Evolutionary conservation across 2,329 filamentous ascomycete species (phyloP), one percentile per base, ranked within the genome.

Genomic region (Alternaria sp.): DNA sequence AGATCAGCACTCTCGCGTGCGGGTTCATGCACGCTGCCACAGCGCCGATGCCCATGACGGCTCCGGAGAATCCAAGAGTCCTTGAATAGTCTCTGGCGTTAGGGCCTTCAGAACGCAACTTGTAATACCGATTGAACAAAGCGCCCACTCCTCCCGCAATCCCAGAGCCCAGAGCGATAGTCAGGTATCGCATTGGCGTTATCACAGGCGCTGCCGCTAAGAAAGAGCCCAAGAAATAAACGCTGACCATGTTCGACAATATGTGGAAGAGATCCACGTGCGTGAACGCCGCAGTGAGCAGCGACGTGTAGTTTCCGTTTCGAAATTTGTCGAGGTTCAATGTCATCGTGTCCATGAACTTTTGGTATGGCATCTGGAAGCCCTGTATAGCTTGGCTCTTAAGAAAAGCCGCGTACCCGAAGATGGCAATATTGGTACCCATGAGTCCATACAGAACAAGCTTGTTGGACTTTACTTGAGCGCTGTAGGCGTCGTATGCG

Each of bases 21-120:
- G 83, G 83, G 45, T 73, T 62, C 44, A 83, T 61, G 63, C 77
- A 79, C 13, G 83, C 79, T 3, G 80, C 79, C 3, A 79, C 77
- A 9, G 76, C 75, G 3, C 73, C 77, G 13, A 83, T 52, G 5
- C 82, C 83, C 73, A 79, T 80, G 19, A 83, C 74, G 0, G 77
- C 69, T 1, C 82, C 83, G 44, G 79, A 81, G 36, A 83, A 82
- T 7, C 73, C 73, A 45, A 74, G 6, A 3, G 66, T 70, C 17
- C 69, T 64, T 11, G 23, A 45, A 6, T 43, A 15, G 23, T 71
- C 69, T 6, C 32, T 23, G 6, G 30, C 30, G 8, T 61, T 30
- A 11, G 54, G 60, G 2, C 59, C 44, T n/a, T 61, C 51, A 7
- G 45, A 40, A 23, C 26, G 30, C 12, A 55, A 52, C 28, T 59